These are phyloP conservation scores for Boechera retrofracta DNA, from an alignment of 345 rosid genomes.

Conservation along the genomic window DNA sequence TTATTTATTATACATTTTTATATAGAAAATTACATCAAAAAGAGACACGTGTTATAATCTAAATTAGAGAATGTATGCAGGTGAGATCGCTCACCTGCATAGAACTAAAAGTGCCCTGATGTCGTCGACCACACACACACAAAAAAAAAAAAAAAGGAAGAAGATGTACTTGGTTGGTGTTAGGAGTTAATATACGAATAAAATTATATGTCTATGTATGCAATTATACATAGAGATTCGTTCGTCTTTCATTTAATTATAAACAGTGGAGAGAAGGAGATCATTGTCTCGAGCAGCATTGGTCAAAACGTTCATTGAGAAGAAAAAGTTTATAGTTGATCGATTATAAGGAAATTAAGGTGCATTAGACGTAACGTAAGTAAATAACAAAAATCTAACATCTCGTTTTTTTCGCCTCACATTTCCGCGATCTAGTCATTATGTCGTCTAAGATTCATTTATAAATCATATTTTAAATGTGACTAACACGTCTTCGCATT, in stretches of 20 bases:
- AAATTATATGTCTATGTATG: not conserved
- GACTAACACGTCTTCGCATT: constrained; percentile 17
- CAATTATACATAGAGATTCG: not conserved
- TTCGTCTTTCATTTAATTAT: not conserved
- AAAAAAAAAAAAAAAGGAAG: too few species aligned
- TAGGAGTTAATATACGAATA: not conserved
- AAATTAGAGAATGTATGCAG: too few species aligned
- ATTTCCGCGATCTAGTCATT: not conserved
- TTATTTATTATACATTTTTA: too few species aligned
- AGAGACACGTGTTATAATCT: too few species aligned
- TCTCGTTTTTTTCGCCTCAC: not conserved
- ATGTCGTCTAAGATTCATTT: not conserved
- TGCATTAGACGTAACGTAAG: not conserved
- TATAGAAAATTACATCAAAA: too few species aligned
- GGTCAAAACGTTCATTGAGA: not conserved
- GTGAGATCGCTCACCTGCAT: too few species aligned
- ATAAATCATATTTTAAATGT: not conserved
- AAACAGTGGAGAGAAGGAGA: not conserved
- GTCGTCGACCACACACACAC: too few species aligned
- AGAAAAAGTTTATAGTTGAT: not conserved
- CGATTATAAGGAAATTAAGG: not conserved
- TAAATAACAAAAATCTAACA: not conserved
- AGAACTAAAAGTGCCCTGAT: too few species aligned
- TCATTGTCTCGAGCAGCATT: not conserved
- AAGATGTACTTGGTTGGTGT: too few species aligned